phyloP scores from a whole-genome alignment of 495 filamentous ascomycete genomes.

The Penicillium mononematosum region DNA sequence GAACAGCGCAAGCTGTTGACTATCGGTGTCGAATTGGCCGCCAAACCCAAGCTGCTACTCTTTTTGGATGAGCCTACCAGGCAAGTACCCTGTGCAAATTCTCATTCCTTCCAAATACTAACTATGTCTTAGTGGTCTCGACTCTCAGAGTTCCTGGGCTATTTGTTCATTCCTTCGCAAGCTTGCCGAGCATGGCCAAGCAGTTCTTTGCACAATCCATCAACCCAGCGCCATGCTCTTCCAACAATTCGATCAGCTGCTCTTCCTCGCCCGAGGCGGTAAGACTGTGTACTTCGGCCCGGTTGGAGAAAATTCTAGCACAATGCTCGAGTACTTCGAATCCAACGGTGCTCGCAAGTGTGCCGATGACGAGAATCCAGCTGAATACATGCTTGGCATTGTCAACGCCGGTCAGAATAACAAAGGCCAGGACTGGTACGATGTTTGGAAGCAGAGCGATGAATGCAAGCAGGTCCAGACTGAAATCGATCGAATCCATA shows the following conservation, averaged over 20 bases:
- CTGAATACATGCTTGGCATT: slow-evolving; percentile 89
- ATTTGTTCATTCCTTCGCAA: slow-evolving; percentile 76
- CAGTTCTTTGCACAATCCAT: slow-evolving; percentile 94
- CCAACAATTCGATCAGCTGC: slow-evolving; percentile 83
- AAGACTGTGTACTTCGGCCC: slow-evolving; percentile 85
- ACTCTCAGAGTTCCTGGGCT: slow-evolving; percentile 80
- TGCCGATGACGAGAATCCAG: slow-evolving; percentile 68
- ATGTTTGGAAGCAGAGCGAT: slow-evolving; percentile 67
- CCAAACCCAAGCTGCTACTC: slow-evolving; percentile 81
- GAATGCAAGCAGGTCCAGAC: slow-evolving; percentile 64
- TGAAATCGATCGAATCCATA: slow-evolving; percentile 65
- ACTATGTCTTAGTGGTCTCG: slow-evolving; percentile 60
- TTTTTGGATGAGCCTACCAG: slow-evolving; percentile 85
- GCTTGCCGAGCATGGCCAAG: slow-evolving; percentile 79
- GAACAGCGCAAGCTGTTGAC: slow-evolving; percentile 88
- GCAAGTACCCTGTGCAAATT: slow-evolving; percentile 14
- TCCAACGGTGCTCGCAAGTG: slow-evolving; percentile 65
- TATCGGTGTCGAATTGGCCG: slow-evolving; percentile 86
- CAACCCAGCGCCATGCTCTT: slow-evolving; percentile 91
- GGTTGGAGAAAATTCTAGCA: slow-evolving; percentile 71
- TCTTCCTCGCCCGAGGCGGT: slow-evolving; percentile 77
- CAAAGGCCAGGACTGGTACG: slow-evolving; percentile 64
- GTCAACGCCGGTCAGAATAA: slow-evolving; percentile 43
- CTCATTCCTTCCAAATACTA: not conserved
- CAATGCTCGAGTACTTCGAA: slow-evolving; percentile 74